Evolutionary conservation across 2,329 filamentous ascomycete genomes (phyloP), one percentile per base, ranked within the genome.

Genomic region (Nakataea oryzae): DNA sequence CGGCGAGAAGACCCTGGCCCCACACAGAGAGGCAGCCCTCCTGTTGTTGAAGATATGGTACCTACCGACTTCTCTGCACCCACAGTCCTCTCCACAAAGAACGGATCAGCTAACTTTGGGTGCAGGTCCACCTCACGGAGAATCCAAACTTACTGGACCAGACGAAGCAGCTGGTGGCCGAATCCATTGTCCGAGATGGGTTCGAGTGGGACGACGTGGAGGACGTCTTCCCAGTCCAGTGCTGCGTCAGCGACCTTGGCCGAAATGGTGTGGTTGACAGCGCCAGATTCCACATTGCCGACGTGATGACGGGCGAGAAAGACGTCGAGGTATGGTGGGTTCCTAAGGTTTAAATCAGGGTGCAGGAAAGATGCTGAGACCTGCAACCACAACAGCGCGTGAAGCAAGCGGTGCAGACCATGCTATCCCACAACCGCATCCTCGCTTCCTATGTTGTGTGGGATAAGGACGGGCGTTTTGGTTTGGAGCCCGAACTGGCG

Each of bases 131-230:
- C 56, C 32, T 57, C 14, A 29, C 56, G 11, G 56, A 21, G 28
- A 1, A 57, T 9, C 56, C 56, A 21, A 5, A 21, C 28, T 29
- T 57, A 6, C 56, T 57, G 28, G 6, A 57, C 28, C 7, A 34
- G 50, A 64, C 63, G 3, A 64, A 58, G 54, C 34, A 62, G 54
- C 4, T 64, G 17, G 63, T 64, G 8, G 24, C 12, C 32, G 59
- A 59, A 34, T 62, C 61, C 3, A 56, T 64, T 29, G 58, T 47
- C 26, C 60, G 7, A 21, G 54, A 60, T 17, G 61, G 63, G 1
- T 26, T 64, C n/a, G 41, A 32, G 7, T 64, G 63, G 63, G 61
- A 61, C 5, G 63, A 64, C 17, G 63, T 64, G 29, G 61, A 64
- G 47, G 63, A 64, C 3, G 28, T 64, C 12, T 47, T 64, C n/a